phyloP scores from a whole-genome alignment of 176 grass and related monocot genomes.

The Ampelocalamus luodianensis region DNA sequence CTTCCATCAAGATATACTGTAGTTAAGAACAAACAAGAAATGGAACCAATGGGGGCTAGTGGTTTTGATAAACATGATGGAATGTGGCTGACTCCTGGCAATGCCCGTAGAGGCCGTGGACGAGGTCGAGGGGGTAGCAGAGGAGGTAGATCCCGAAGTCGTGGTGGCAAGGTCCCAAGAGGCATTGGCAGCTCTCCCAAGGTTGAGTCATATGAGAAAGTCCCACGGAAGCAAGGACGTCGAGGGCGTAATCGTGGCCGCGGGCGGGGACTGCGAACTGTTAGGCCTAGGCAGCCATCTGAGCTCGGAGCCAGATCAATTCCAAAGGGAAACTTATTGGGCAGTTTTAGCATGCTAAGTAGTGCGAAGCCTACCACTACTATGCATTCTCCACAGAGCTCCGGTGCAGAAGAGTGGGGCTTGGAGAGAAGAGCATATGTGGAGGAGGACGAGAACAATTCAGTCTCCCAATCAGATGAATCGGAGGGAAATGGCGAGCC shows the following conservation, averaged over 20 bases:
- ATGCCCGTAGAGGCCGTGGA: conserved; percentile 75
- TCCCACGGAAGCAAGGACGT: conserved; percentile 56
- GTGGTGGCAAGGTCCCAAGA: conserved; percentile 72
- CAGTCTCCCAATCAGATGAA: conserved; percentile 48
- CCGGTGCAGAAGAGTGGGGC: conserved; percentile 73
- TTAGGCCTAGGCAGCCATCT: conserved; percentile 70
- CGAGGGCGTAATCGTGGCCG: conserved; percentile 64
- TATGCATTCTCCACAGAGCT: conserved; percentile 69
- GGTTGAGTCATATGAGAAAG: conserved; percentile 44
- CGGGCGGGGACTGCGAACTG: conserved; percentile 72
- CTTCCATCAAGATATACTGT: conserved; percentile 66
- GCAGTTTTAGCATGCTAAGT: conserved; percentile 80
- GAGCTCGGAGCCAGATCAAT: conserved; percentile 56
- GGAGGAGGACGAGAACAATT: conserved; percentile 58
- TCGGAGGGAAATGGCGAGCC: conserved; percentile 59
- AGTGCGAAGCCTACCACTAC: conserved; percentile 46
- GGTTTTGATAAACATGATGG: conserved; percentile 54
- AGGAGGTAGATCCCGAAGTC: conserved; percentile 63
- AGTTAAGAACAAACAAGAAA: conserved; percentile 59
- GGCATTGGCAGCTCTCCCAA: conserved; percentile 53
- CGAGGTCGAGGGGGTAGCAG: conserved; percentile 65
- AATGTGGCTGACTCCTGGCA: conserved; percentile 46
- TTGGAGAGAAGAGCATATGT: conserved; percentile 65
- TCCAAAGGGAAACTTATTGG: conserved; percentile 66
- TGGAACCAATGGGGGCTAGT: conserved; percentile 46